Base-by-base conservation (phyloP, 2,329 filamentous ascomycete species). In the Alternaria sp. region DNA sequence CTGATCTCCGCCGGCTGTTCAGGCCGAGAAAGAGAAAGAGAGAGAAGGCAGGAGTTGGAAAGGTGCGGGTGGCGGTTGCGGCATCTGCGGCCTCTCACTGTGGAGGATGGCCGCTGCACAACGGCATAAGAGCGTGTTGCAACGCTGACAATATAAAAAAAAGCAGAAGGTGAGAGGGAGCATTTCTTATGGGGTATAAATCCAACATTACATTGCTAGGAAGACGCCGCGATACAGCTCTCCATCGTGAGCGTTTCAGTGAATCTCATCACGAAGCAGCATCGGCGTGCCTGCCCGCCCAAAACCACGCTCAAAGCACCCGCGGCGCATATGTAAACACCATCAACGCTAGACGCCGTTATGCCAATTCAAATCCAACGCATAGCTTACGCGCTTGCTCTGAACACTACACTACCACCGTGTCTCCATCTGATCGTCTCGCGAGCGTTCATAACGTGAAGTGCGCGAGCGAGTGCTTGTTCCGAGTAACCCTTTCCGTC, bases 401-500 rank as follows among this genome's bases (percentile, higher is more conserved):
- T 68, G 23, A 69, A 73, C 1, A 74, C 71, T 2, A 71, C 69
- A 46, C 68, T 70, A 10, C 68, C 68, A 5, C 92, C 91, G 72
- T 92, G 90, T 62, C 92, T 84, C 79, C 94, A 92, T 80, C 92
- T 90, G 73, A 96, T 90, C 2, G 92, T 97, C 72, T 97, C 95
- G 70, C 94, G 88, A 74, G 94, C 86, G 79, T 96, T 93, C 81
- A 99, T 82, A 15, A 98, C 88, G 83, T 95, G 89, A 71, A 99
- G 79, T 1, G 95, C 93, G 71, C 95, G 85, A 69, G 94, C 94
- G 28, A 99, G 85, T 15, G 90, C 90, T 77, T 93, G 90, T 81
- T 98, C 96, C 67, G 88, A 93, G 81, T 95, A 98, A 0, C 93
- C 93, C 79, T 94, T 93, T 14, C 91, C 90, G 74, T 97, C 94